These are phyloP conservation scores for Puccinia hordei DNA, from an alignment of 1,284 basidiomycete species.

Conservation along the genomic window DNA sequence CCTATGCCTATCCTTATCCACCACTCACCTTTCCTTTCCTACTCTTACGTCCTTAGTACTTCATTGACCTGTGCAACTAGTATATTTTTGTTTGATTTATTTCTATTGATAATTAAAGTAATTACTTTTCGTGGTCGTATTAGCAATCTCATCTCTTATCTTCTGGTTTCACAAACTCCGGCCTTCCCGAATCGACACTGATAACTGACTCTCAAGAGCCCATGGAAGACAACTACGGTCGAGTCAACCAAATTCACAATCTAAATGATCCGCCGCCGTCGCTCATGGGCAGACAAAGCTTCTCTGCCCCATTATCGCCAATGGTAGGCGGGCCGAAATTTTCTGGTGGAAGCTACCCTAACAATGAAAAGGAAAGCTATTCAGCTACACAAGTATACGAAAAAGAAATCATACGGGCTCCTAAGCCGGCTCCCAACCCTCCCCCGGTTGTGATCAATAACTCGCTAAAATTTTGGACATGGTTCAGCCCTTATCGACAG, in stretches of 20 bases:
- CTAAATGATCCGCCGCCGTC: background rate
- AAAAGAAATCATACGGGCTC: background rate
- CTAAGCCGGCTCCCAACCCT: conserved; percentile 39
- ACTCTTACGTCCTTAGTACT: too few relatives aligned
- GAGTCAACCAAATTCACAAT: background rate
- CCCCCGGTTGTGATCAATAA: conserved; percentile 24
- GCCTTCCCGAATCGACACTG: too few relatives aligned
- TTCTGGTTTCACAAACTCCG: too few relatives aligned
- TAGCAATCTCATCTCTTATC: too few relatives aligned
- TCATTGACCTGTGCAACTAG: too few relatives aligned
- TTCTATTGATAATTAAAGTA: too few relatives aligned
- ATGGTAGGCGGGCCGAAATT: background rate
- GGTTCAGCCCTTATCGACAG: conserved; percentile 65
- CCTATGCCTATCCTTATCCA: too few relatives aligned
- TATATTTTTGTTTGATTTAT: too few relatives aligned
- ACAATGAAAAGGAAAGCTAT: background rate
- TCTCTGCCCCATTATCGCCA: background rate
- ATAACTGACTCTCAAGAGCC: too few relatives aligned
- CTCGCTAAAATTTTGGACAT: conserved; percentile 48
- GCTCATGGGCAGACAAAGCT: background rate
- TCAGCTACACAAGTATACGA: background rate
- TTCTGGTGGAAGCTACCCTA: background rate
- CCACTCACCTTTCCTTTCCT: too few relatives aligned
- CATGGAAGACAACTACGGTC: too few relatives aligned
- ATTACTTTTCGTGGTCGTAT: too few relatives aligned